Evolutionary conservation across 2,329 filamentous ascomycete genomes (phyloP).

Genomic region (Clonostachys byssicola): DNA sequence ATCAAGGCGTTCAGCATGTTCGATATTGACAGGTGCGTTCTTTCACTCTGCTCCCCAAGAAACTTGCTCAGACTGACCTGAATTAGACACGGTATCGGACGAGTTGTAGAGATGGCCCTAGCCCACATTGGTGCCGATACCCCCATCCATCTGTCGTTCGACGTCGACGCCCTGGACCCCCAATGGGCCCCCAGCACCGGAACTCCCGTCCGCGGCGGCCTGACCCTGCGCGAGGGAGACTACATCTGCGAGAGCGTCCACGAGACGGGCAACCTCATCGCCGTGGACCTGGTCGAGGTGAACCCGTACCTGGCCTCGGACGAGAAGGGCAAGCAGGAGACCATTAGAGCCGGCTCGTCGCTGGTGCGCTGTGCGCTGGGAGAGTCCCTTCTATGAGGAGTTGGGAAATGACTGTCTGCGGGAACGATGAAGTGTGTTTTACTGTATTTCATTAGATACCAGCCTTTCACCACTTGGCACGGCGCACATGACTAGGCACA

Average conservation of each 20-base stretch:
- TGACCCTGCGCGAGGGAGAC: slow-evolving; percentile 93
- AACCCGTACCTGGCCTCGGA: slow-evolving; percentile 67
- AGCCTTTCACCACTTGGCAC: no score
- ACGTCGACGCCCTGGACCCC: slow-evolving; percentile 93
- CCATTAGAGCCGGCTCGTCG: slow-evolving; percentile 84
- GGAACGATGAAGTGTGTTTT: no score
- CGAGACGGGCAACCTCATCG: slow-evolving; percentile 72
- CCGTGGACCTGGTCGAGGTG: slow-evolving; percentile 79
- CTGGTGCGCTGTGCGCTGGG: slow-evolving; percentile 88
- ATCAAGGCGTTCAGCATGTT: slow-evolving; percentile 99
- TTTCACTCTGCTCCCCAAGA: neutral
- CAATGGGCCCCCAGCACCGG: slow-evolving; percentile 96
- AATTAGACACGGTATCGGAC: slow-evolving; percentile 80
- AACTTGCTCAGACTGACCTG: neutral
- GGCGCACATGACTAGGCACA: neutral
- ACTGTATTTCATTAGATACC: no score
- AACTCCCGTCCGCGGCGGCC: slow-evolving; percentile 86
- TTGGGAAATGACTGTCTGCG: no score
- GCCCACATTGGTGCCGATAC: slow-evolving; percentile 92
- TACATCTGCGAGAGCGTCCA: slow-evolving; percentile 91
- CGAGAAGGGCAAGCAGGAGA: slow-evolving; percentile 71
- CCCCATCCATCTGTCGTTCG: slow-evolving; percentile 94
- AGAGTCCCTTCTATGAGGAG: slow-evolving; percentile 71
- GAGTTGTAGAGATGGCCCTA: slow-evolving; percentile 97
- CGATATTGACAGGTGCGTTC: slow-evolving; percentile 78